Base-by-base conservation (phyloP, 192 early-diverging fungal genomes). In the Coemansia interrupta region DNA sequence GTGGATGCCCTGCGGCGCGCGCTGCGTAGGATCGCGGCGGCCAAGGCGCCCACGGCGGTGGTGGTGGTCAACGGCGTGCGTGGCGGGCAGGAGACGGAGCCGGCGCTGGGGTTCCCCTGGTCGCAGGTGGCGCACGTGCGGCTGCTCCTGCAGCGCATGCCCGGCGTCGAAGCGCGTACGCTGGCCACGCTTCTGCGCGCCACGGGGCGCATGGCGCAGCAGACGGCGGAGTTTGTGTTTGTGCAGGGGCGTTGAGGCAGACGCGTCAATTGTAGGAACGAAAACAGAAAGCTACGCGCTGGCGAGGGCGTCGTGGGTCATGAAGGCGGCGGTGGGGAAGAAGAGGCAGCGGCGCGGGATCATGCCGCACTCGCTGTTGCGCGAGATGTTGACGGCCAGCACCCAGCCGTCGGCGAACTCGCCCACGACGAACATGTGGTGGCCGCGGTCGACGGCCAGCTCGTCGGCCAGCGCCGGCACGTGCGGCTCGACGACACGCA, bases 331-430 rank as follows among this genome's bases (percentile, higher is more conserved):
- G 3, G 64, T 61, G 14, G 73, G 68, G 38, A 77, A 68, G 49
- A 77, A 77, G 28, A 77, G 46, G 44, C 73, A 77, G 54, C 73
- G 68, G 11, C 73, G 73, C 5, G 68, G 73, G 38, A 71, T 60
- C 68, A 77, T 77, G 11, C 73, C 73, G 40, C 60, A 68, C 41
- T 70, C 68, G 52, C 55, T 77, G 14, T 55, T 38, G 17, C 54
- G 64, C 36, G 68, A 64, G 4, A 56, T 30, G 15, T 77, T 77
- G 12, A 70, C 60, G 4, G 73, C 63, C 39, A 77, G 43, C 23
- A 71, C 64, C 73, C 73, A 77, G 22, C 73, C 73, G 30, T 77
- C 73, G 28, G 68, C 73, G 67, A 77, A 71, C 40, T 77, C 68
- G 60, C 73, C 73, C 10, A 77, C 32, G 22, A 77, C 73, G 59